These are phyloP conservation scores for Thielaviopsis punctulata DNA, from an alignment of 2,329 filamentous ascomycete genomes.

Conservation along the genomic window DNA sequence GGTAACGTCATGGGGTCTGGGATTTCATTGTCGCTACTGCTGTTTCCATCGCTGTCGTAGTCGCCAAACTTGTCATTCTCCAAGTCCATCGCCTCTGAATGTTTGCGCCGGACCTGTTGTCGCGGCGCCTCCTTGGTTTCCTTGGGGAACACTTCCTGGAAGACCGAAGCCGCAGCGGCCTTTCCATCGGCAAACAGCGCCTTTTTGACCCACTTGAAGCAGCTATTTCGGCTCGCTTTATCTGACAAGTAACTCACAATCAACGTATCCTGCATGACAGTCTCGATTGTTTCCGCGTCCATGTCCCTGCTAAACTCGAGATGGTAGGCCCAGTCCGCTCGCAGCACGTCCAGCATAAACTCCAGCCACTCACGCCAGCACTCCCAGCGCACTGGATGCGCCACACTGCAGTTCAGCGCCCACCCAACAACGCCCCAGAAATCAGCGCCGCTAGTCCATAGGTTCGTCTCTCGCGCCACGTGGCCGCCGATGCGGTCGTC, in stretches of 20 bases:
- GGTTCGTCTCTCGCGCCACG: constrained; percentile 44
- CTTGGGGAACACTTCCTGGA: constrained; percentile 48
- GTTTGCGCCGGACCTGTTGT: constrained; percentile 31
- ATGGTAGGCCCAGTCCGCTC: constrained; percentile 45
- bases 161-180: constrained; percentile 34
- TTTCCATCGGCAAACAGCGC: constrained; percentile 52
- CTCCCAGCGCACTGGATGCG: constrained; percentile 57
- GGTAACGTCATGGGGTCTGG: background rate
- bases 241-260: constrained; percentile 41
- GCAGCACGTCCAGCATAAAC: constrained; percentile 61
- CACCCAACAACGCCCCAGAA: constrained; percentile 85
- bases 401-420: constrained; percentile 77
- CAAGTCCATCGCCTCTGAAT: constrained; percentile 32
- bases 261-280: constrained; percentile 34
- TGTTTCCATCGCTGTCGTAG: constrained; percentile 24
- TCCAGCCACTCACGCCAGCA: constrained; percentile 69
- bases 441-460: constrained; percentile 65
- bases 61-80: constrained; percentile 43
- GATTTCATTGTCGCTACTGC: constrained; percentile 13
- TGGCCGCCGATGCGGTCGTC: constrained; percentile 38
- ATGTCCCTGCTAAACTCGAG: constrained; percentile 6
- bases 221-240: constrained; percentile 26
- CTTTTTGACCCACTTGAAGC: constrained; percentile 39
- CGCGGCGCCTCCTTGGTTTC: constrained; percentile 32
- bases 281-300: constrained; percentile 14